Conservation (phyloP, 495 filamentous ascomycete genomes). For the Tuber magnatum region DNA sequence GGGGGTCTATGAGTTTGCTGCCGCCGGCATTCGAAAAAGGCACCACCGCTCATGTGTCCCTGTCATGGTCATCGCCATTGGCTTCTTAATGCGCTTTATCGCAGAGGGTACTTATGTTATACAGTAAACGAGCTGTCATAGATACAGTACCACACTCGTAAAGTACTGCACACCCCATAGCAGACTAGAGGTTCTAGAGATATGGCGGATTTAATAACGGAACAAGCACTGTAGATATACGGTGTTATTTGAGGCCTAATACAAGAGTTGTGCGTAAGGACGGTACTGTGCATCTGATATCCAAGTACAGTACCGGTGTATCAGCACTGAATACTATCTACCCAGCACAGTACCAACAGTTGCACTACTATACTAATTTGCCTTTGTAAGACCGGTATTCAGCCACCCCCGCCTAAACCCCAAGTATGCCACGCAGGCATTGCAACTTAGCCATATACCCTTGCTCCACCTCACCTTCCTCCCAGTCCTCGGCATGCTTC, state of each 20-base stretch:
- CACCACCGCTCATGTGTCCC: no score
- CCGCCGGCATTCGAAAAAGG: no score
- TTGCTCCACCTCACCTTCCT: background rate
- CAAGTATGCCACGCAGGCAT: background rate
- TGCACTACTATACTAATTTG: no score
- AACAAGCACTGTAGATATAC: background rate
- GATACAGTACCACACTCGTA: background rate
- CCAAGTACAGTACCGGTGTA: no score
- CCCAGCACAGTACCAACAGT: background rate
- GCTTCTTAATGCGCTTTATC: background rate
- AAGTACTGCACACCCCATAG: background rate
- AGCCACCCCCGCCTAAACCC: background rate
- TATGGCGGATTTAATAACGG: background rate
- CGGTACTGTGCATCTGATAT: background rate
- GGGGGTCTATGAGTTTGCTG: no score
- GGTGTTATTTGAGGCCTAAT: background rate
- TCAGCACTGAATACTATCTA: background rate
- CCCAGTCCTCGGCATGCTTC: background rate
- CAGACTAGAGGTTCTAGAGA: background rate
- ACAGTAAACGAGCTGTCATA: background rate
- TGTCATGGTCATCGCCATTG: background rate
- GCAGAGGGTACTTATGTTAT: background rate
- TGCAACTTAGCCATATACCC: background rate
- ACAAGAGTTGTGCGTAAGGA: background rate
- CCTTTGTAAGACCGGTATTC: no score